Base-by-base conservation (phyloP, 768 basidiomycete genomes). In the Xerocomellus intermedius region DNA sequence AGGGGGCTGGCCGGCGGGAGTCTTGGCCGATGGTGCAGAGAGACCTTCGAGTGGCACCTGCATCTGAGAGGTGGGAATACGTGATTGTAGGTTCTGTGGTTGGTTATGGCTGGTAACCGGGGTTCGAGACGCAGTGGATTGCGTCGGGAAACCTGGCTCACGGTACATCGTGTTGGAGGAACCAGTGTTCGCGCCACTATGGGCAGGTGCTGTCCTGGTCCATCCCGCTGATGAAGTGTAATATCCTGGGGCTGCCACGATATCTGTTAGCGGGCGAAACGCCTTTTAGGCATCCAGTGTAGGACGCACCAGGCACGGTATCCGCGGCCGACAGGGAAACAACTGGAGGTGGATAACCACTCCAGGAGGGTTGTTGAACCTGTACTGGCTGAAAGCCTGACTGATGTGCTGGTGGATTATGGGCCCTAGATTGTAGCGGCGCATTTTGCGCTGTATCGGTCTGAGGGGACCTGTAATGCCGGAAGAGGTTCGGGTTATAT, bases 301-400 rank as follows among this genome's bases (percentile, higher is more conserved):
- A 30, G 30, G 26, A 64, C 61, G 24, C 21, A 67, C 67, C 56
- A 30, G 52, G 41, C 12, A 41, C 14, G 14, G 37, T 8, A 35
- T 24, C 36, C 12, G 39, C 9, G 3, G 30, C 33, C 13, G 56
- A 39, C 5, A 30, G 21, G 7, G 26, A 8, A 26, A 26, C 8
- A 8, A 33, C 37, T 37, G 50, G 66, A 33, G 16, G 55, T 30
- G 54, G 10, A 53, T 61, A 41, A 36, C 21, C 24, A 51, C 17
- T 49, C 67, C 60, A 52, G 36, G 48, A 13, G 0, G 43, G 30
- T 13, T 56, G 67, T 42, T 50, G 62, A 42, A 22, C 30, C 9
- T 48, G 58, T 17, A 13, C 19, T 46, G 44, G 21, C 14, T 56
- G 63, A 43, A 42, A 52, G 22, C 43, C 21, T 22, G 58, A 24